A percentile compares a stretch with the other conserved stretches of the same genome.
phyloP scores from a whole-genome alignment of 2,329 filamentous ascomycete species.

The Alternaria panax region DNA sequence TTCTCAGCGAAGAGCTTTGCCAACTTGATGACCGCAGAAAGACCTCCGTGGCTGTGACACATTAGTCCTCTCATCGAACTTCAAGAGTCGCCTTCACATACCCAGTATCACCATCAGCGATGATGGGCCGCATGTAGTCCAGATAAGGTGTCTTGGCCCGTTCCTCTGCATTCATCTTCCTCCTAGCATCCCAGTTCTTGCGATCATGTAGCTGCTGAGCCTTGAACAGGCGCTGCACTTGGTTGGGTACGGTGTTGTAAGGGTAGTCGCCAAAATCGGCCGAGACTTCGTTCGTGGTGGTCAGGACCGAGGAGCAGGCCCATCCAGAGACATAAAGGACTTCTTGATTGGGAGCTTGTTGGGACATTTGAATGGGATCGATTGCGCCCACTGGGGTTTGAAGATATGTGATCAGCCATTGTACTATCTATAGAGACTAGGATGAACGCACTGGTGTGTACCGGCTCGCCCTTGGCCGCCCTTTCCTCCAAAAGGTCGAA shows the following conservation, averaged over 20 bases:
- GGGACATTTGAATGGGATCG: constrained; percentile 99
- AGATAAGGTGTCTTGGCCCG: constrained; percentile 79
- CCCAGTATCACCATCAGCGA: constrained; percentile 95
- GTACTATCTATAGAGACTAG: constrained; percentile 29
- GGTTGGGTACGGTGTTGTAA: constrained; percentile 98
- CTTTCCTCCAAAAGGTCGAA: constrained; percentile 87
- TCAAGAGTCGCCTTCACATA: constrained; percentile 29
- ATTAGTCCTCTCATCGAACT: constrained; percentile 17
- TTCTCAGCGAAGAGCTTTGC: constrained; percentile 98
- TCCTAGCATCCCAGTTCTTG: constrained; percentile 87
- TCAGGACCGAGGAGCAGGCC: constrained; percentile 94
- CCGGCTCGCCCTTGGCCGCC: constrained; percentile 79
- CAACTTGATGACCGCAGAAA: constrained; percentile 92
- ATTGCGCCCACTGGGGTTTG: constrained; percentile 81
- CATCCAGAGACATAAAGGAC: constrained; percentile 96
- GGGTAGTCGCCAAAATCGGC: constrained; percentile 98
- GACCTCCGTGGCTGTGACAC: constrained; percentile 77
- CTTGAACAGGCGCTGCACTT: constrained; percentile 94
- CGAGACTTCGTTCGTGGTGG: constrained; percentile 94
- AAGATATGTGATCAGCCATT: constrained; percentile 38
- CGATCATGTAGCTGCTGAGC: constrained; percentile 97
- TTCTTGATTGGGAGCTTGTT: constrained; percentile 95
- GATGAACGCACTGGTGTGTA: constrained; percentile 80
- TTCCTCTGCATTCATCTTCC: constrained; percentile 77
- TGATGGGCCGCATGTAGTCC: constrained; percentile 92